Conservation (phyloP, 2,329 filamentous ascomycete species). For the Pyrenophora tritici-repentis region DNA sequence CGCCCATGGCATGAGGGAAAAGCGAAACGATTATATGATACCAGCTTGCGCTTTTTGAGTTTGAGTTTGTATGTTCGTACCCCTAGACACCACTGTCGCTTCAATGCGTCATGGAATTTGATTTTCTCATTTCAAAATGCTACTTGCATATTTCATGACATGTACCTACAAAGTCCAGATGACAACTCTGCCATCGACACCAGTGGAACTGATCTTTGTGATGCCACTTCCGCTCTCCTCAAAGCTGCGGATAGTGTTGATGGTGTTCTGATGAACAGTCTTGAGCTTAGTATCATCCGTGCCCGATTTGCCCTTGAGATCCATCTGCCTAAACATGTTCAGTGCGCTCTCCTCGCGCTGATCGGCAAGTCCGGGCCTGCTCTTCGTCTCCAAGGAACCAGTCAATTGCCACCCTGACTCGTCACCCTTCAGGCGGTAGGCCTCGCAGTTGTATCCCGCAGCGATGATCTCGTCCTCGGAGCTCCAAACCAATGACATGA, state of each 20-base stretch:
- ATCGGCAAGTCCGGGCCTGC: conserved; percentile 62
- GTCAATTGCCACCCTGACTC: conserved; percentile 81
- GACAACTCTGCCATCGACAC: conserved; percentile 55
- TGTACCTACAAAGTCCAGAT: conserved; percentile 51
- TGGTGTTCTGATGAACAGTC: conserved; percentile 95
- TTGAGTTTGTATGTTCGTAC: background rate
- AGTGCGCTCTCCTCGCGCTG: conserved; percentile 87
- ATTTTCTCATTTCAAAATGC: background rate
- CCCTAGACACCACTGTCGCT: conserved; percentile 21
- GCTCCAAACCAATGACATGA: conserved; percentile 92
- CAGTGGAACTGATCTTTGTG: conserved; percentile 75
- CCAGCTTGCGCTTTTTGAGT: background rate
- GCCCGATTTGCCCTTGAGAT: conserved; percentile 80
- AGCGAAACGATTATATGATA: conserved; percentile 3
- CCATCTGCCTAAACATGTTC: conserved; percentile 99
- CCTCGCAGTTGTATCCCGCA: conserved; percentile 86
- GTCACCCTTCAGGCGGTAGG: conserved; percentile 83
- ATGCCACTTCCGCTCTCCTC: conserved; percentile 68
- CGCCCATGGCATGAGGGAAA: background rate
- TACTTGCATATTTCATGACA: background rate
- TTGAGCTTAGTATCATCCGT: conserved; percentile 89
- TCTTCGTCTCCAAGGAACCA: conserved; percentile 78
- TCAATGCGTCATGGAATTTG: conserved; percentile 10
- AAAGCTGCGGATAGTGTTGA: conserved; percentile 81
- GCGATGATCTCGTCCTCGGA: conserved; percentile 92